phyloP scores from a whole-genome alignment of 306 rosid genomes.

The Pyrus bretschneideri region DNA sequence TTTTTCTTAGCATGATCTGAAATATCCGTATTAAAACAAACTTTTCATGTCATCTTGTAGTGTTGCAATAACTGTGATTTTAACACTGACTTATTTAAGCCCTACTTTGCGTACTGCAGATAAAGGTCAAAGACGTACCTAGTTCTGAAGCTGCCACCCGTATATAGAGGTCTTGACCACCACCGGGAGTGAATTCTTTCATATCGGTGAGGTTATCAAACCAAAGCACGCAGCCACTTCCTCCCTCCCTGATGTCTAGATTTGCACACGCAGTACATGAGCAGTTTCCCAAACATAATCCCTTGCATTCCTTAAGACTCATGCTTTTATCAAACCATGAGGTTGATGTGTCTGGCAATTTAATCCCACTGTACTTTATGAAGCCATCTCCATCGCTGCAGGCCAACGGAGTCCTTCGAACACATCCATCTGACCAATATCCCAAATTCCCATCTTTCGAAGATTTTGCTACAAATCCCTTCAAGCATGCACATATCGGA shows the following conservation, averaged over 20 bases:
- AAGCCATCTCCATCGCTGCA: constrained; percentile 28
- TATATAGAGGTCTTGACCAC: constrained; percentile 7
- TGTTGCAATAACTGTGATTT: too few species aligned
- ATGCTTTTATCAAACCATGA: constrained; percentile 14
- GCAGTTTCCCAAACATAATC: constrained; percentile 27
- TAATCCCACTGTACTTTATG: constrained; percentile 4
- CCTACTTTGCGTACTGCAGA: too few species aligned
- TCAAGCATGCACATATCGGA: constrained; percentile 40
- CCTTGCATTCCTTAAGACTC: constrained; percentile 20
- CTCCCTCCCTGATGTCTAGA: constrained; percentile 15
- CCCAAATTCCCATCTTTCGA: constrained; percentile 9
- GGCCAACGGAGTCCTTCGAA: constrained; percentile 17
- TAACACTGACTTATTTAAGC: too few species aligned
- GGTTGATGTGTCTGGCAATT: constrained; percentile 20
- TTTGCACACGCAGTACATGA: constrained; percentile 40
- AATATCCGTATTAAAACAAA: not conserved
- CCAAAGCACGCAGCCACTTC: constrained; percentile 40
- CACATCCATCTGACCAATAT: constrained; percentile 37
- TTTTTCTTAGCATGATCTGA: not conserved
- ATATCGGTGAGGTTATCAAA: constrained; percentile 22
- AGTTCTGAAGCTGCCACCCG: constrained; percentile 1
- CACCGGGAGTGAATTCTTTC: not conserved
- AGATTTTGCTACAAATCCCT: constrained; percentile 36
- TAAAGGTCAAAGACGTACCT: not conserved
- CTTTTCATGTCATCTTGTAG: too few species aligned